phyloP scores from a whole-genome alignment of 192 early-diverging fungal species.

The Backusella luteola region DNA sequence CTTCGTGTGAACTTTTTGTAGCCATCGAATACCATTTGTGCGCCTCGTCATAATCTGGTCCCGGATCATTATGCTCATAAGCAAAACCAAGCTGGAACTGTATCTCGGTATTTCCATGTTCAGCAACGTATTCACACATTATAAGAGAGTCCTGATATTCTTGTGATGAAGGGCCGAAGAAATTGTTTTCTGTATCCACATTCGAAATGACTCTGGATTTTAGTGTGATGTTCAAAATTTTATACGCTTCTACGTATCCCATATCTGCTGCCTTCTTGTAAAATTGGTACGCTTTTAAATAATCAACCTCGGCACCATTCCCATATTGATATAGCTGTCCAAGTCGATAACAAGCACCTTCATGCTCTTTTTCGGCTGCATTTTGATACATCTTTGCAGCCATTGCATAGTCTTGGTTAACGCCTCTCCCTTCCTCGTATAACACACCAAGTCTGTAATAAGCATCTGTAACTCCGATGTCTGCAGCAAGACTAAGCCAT shows the following conservation, averaged over 20 bases:
- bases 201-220: not conserved
- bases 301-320: not conserved
- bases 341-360: no score
- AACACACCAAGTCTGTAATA: not conserved
- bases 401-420: not conserved
- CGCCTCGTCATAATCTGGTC: not conserved
- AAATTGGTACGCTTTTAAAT: not conserved
- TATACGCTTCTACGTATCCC: not conserved
- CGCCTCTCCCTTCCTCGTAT: not conserved
- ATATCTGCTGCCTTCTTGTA: not conserved
- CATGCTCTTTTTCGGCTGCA: no score
- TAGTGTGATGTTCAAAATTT: not conserved
- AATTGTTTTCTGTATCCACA: not conserved
- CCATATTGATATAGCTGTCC: not conserved
- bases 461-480: not conserved
- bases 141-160: not conserved
- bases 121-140: not conserved
- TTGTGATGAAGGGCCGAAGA: not conserved
- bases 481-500: no score
- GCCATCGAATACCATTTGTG: not conserved
- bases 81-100: not conserved
- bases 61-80: not conserved
- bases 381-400: not conserved
- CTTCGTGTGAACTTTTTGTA: not conserved
- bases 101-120: not conserved